Conservation (phyloP, 495 filamentous ascomycete species). For the Physcia stellaris region DNA sequence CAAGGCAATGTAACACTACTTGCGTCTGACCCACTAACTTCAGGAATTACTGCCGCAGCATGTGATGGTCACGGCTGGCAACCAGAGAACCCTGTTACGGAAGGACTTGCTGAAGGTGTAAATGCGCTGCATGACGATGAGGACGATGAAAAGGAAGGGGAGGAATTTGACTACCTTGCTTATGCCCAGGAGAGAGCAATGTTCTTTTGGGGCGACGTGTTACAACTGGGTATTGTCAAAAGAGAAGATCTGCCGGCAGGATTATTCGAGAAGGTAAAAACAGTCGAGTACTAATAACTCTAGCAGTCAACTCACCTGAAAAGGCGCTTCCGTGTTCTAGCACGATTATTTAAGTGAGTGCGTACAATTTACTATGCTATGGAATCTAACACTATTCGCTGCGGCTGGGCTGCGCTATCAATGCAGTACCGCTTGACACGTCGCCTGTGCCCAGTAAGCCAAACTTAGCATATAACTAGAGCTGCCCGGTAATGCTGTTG, state of each 20-base stretch:
- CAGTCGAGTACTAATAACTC: slow-evolving; percentile 44
- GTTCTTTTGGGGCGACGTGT: slow-evolving; percentile 85
- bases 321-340: too few relatives aligned
- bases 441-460: too few relatives aligned
- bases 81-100: neutral
- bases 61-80: slow-evolving; percentile 6
- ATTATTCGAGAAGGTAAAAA: slow-evolving; percentile 43
- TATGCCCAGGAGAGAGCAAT: slow-evolving; percentile 84
- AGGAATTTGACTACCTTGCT: slow-evolving; percentile 80
- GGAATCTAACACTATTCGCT: too few relatives aligned
- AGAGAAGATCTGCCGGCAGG: slow-evolving; percentile 58
- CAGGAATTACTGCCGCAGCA: slow-evolving; percentile 7
- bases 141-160: slow-evolving; percentile 37
- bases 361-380: too few relatives aligned
- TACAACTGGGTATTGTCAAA: slow-evolving; percentile 55
- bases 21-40: slow-evolving; percentile 1
- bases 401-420: too few relatives aligned
- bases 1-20: neutral
- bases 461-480: too few relatives aligned
- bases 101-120: slow-evolving; percentile 4
- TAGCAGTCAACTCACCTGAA: too few relatives aligned
- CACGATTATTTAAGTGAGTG: too few relatives aligned
- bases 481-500: slow-evolving; percentile 10
- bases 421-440: too few relatives aligned
- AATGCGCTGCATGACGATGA: slow-evolving; percentile 8